Base-by-base conservation (phyloP, 2,329 filamentous ascomycete species). In the Colletotrichum falcatum region DNA sequence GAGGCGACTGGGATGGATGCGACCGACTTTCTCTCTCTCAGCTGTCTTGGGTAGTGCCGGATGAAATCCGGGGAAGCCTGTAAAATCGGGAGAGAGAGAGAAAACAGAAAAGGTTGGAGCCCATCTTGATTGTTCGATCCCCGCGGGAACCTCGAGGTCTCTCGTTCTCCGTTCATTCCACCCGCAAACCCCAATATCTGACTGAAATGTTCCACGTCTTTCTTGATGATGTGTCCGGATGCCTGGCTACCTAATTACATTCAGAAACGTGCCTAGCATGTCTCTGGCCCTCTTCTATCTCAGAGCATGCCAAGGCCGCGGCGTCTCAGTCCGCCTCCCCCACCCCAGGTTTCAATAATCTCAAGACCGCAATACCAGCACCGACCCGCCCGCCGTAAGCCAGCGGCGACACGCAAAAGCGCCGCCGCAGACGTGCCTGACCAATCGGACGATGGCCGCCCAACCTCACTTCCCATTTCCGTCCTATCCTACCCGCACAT, bases 381-480 rank as follows among this genome's bases (percentile, higher is more conserved):
- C 51, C 30, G 30, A 54, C 30, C 51, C 30, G 51, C 30, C 30
- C 56, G n/a, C 61, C 54, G 61, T 61, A 58, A 46, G 7, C 58
- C 37, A 64, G 28, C 56, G 44, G 51, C 44, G 28, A 39, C 55
- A n/a, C 46, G 28, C 35, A 26, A n/a, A 12, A n/a, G 20, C 20
- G 20, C 51, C 30, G 30, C 51, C 51, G 51, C 30, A 12, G 30
- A 30, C 26, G 14, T 30, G 30, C 30, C 51, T 54, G 46, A 51
- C 67, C 67, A 70, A 70, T 70, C 63, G 67, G 67, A 66, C 67
- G 58, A 70, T 61, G 67, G 58, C 67, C 67, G 67, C 61, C 48
- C 67, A 26, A 70, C 67, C 51, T 70, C 61, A 60, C 20, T 67
- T 51, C 61, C 55, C 42, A 44, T 14, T 46, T 60, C 42, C 56